Conservation (phyloP, 2,329 filamentous ascomycete genomes). For the Penicillium glabrum region DNA sequence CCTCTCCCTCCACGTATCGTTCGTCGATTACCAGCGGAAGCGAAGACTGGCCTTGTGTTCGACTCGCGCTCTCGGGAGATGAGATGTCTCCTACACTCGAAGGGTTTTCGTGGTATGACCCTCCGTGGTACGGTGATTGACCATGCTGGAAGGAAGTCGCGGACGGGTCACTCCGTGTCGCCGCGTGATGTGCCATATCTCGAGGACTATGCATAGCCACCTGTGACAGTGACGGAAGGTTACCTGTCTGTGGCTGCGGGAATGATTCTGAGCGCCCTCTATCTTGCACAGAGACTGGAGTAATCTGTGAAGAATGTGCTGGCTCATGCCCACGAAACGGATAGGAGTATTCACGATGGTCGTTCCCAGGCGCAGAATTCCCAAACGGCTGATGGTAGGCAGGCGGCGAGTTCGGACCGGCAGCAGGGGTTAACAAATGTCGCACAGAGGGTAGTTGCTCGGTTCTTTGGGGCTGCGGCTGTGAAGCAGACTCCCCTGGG, state of each 20-base stretch:
- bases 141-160: constrained; percentile 19
- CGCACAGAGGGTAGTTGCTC: constrained; percentile 42
- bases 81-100: constrained; percentile 8
- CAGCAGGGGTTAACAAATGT: constrained; percentile 38
- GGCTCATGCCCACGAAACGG: constrained; percentile 23
- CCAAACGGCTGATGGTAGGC: constrained; percentile 27
- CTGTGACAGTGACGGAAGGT: constrained; percentile 33
- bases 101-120: constrained; percentile 15
- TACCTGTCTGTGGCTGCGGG: constrained; percentile 18
- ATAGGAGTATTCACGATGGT: constrained; percentile 17
- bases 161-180: constrained; percentile 20
- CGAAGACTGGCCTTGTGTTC: constrained; percentile 16
- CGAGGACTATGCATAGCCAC: constrained; percentile 25
- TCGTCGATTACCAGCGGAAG: constrained; percentile 42
- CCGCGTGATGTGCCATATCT: constrained; percentile 20
- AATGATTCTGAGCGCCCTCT: constrained; percentile 20
- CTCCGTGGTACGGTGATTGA: constrained; percentile 17
- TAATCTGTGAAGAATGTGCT: constrained; percentile 7
- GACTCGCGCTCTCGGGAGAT: constrained; percentile 15
- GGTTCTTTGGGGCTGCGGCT: constrained; percentile 15
- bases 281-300: constrained; percentile 16
- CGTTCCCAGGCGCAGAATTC: constrained; percentile 14
- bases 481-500: constrained; percentile 9
- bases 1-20: constrained; percentile 66
- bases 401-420: constrained; percentile 29